Evolutionary conservation across 805 yeast species (phyloP), one percentile per base, ranked within the genome.

Genomic region (Grigorovia yakushimaensis): DNA sequence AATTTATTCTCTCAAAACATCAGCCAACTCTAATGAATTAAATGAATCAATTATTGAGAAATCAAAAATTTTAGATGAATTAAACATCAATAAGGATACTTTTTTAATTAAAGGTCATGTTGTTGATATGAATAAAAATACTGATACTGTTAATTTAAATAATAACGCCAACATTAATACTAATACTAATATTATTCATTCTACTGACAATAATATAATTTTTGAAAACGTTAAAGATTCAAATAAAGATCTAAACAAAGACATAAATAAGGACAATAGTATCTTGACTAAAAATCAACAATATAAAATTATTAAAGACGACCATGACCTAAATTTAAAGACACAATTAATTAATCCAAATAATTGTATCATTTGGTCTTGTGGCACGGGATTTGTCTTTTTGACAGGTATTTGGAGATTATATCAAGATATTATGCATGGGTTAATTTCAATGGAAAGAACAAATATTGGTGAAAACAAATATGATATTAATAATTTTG

Each of bases 331-430:
- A 42, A 50, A 44, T 18, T 37, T 44, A 23, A 49, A 51, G 20
- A 47, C 48, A 30, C 52, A 51, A 30, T 51, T 60, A 27, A 57
- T 64, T 43, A 62, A 61, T 42, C 58, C 58, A 54, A 78, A 73
- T 49, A 83, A 84, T 55, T 78, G 88, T 78, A 77, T 88, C 47
- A 80, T 87, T 52, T 88, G 96, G 96, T 93, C 84, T 62, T 81
- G 82, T 60, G 76, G 74, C 53, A 80, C 93, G 2, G 96, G 96
- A 0, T 82, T 81, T 60, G 95, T 88, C 10, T 94, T 86, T 57
- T 72, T 88, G 45, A 88, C 96, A 0, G 95, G 95, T 0, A 73
- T 88, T 44, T 87, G 95, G 95, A 85, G 88, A 62, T 51, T 64
- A 33, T 64, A 59, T 52, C 68, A 64, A 52, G 67, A 63, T 49